Base-by-base conservation (phyloP, 1,139 yeast species). In the Hyphopichia buzzinii region DNA sequence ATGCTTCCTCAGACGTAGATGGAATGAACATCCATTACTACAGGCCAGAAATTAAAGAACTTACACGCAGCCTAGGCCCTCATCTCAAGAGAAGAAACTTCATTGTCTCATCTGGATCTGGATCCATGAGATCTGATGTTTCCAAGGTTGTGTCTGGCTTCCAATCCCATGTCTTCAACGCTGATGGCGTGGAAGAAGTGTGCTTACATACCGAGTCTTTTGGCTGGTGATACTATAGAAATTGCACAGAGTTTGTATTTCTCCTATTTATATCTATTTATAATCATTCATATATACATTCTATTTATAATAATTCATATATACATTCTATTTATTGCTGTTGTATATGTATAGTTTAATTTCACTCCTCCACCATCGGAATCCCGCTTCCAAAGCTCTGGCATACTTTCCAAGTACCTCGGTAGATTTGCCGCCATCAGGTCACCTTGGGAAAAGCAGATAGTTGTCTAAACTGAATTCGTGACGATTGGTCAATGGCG, bases 171-270 rank as follows among this genome's bases (percentile, higher is more conserved):
- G 49, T 69, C 3, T 58, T 68, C 42, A 64, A 63, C 41, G 53
- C 52, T 31, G 68, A 60, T 38, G 51, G 62, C 10, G 62, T 68
- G 3, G 71, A 69, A 30, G 85, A 80, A 50, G 62, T 80, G 8
- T 77, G 64, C 44, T 55, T 80, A 32, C 84, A 80, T 44, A 74
- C 81, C 1, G 85, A 80, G 47, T 55, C 72, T 22, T 80, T 77
- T 52, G 80, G 80, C 0, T 79, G 82, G 83, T 78, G 46, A 46
- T 17, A 8, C 4, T n/a, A n/a, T n/a, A 8, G 24, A 8, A 21
- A 21, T 21, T 21, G 24, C 11, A 21, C 24, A 8, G 10, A 8
- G 10, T 21, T 11, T 8, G 24, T 8, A 21, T 8, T 11, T 21
- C 8, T 21, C 24, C 11, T 21, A 11, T 8, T 8, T 21, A 21